Base-by-base conservation (phyloP, 225 moss, liverwort and hornwort species). In the Neckera pumila region DNA sequence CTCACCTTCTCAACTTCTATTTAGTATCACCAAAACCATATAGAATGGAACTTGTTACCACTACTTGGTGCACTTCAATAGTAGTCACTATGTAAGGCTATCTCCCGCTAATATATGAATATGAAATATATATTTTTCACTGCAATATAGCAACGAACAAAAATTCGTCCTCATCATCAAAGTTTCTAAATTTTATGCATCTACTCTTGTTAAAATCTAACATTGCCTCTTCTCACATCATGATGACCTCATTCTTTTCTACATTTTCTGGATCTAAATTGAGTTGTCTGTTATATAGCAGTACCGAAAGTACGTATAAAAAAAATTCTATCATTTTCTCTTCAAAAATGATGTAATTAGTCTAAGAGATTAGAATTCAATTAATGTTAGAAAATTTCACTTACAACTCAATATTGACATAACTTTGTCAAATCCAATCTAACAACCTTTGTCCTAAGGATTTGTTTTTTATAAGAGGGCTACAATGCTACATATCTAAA, bases 91-190 rank as follows among this genome's bases (percentile, higher is more conserved):
- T n/a, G 0, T n/a, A 26, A n/a, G 16, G 3, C 5, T 34, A 9
- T 36, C 22, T 76, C 14, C 9, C 0, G 0, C 22, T 23, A 14
- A 76, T 14, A 76, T 22, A 76, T 0, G 0, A 0, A 53, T 76
- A 53, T 23, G 5, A 2, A 36, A 76, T 76, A 9, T 22, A 5
- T 51, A 33, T 34, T 33, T 33, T 2, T 75, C 8, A 8, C 21
- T 51, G 8, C 8, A 76, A 14, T 6, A 36, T 22, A 22, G 1
- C 22, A 53, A 36, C 6, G n/a, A 14, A 76, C 2, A 14, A 34
- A 31, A 49, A 51, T 13, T 20, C 14, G 1, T 76, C 8, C 14
- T 23, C 3, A 21, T 34, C 5, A 53, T 34, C 1, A 0, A 13
- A 53, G 8, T 3, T 51, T 34, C 34, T 51, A 5, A 51, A 34